Evolutionary conservation across 257 asterid species (phyloP).

Genomic region (Leptodermis oblonga): DNA sequence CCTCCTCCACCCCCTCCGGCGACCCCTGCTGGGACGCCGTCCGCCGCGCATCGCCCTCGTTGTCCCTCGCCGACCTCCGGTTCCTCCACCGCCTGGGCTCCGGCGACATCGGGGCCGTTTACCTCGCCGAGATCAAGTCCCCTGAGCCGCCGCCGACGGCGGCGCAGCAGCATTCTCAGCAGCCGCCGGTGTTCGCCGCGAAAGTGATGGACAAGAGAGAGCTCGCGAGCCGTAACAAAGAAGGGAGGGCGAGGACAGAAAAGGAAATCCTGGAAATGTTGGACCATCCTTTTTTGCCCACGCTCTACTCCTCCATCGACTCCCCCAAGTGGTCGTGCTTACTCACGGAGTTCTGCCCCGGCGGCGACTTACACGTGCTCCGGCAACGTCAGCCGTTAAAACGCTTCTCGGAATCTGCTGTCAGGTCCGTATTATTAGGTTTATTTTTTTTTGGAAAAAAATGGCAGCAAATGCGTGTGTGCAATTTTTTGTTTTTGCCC

Average conservation of each 20-base stretch:
- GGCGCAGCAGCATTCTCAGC: conserved; percentile 4
- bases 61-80: conserved; percentile 73
- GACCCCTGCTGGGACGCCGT: conserved; percentile 77
- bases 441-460: too few species aligned
- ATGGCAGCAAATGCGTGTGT: background rate
- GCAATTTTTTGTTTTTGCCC: background rate
- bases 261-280: conserved; percentile 77
- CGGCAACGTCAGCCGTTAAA: conserved; percentile 92
- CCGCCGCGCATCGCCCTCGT: conserved; percentile 40
- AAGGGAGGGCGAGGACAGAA: conserved; percentile 84
- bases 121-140: conserved; percentile 68
- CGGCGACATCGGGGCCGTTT: conserved; percentile 95
- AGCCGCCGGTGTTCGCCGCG: conserved; percentile 62
- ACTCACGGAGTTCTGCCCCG: conserved; percentile 90
- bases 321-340: conserved; percentile 87
- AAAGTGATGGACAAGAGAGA: conserved; percentile 90
- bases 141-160: conserved; percentile 22
- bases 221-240: conserved; percentile 76
- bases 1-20: conserved; percentile 53
- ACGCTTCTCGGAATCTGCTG: conserved; percentile 85
- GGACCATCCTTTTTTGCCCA: conserved; percentile 90
- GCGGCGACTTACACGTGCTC: conserved; percentile 96
- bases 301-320: conserved; percentile 73
- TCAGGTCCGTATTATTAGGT: conserved; percentile 45
- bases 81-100: conserved; percentile 89